A percentile compares a stretch with the other conserved stretches of the same genome.
phyloP scores from a whole-genome alignment of 495 filamentous ascomycete species.

The Hypoxylon subgilvum region DNA sequence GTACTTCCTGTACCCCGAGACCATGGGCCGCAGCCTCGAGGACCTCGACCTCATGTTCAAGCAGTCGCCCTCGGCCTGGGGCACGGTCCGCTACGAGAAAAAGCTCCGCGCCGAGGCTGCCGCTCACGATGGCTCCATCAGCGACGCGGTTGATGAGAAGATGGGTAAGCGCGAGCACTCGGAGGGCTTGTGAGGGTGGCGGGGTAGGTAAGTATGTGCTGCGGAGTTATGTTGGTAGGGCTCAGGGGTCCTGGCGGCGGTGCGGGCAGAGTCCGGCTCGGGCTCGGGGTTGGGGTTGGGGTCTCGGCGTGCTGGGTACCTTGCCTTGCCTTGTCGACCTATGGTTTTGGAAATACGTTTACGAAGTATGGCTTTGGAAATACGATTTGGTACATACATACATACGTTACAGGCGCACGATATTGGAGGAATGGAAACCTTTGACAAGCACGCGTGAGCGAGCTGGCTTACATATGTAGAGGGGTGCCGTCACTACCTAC shows the following conservation, averaged over 20 bases:
- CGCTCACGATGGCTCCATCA: conserved; percentile 51
- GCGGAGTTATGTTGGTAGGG: too few relatives aligned
- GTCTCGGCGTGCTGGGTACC: too few relatives aligned
- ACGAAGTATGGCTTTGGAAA: neutral
- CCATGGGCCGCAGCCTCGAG: conserved; percentile 62
- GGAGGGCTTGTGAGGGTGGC: conserved; percentile 4
- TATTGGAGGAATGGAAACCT: too few relatives aligned
- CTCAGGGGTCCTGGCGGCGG: too few relatives aligned
- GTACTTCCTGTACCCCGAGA: conserved; percentile 66
- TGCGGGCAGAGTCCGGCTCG: too few relatives aligned
- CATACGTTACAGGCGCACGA: too few relatives aligned
- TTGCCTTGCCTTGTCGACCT: neutral
- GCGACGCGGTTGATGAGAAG: conserved; percentile 46
- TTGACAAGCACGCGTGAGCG: too few relatives aligned
- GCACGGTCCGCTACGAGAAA: conserved; percentile 62
- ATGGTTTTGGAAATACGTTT: neutral
- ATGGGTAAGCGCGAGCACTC: conserved; percentile 3
- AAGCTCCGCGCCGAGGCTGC: conserved; percentile 56
- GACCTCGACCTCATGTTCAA: conserved; percentile 72
- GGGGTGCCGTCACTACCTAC: too few relatives aligned
- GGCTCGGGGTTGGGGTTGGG: too few relatives aligned
- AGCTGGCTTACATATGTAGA: too few relatives aligned
- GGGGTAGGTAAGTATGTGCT: too few relatives aligned
- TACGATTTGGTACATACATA: too few relatives aligned
- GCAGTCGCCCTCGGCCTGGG: conserved; percentile 63